Percentiles rank a stretch among this genome's conserved stretches.
These are phyloP conservation scores for Pseudopithomyces chartarum DNA, from an alignment of 2,329 filamentous ascomycete species.

Conservation along the genomic window DNA sequence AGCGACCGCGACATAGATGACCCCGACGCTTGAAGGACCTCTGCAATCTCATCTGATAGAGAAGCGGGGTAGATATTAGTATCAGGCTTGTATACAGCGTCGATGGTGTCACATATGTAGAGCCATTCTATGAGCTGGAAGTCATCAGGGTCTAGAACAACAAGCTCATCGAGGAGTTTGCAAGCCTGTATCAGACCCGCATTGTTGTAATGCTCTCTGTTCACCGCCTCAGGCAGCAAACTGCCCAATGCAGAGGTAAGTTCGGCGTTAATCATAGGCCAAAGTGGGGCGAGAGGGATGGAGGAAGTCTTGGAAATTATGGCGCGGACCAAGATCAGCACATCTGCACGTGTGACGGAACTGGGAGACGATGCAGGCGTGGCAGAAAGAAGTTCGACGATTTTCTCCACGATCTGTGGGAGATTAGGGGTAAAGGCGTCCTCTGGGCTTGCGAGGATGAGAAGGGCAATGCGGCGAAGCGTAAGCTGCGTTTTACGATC, in stretches of 20 bases:
- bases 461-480: slow-evolving; percentile 77
- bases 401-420: slow-evolving; percentile 74
- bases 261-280: slow-evolving; percentile 88
- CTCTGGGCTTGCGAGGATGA: slow-evolving; percentile 75
- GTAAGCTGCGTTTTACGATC: slow-evolving; percentile 92
- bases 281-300: slow-evolving; percentile 80
- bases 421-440: slow-evolving; percentile 84
- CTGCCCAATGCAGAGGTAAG: slow-evolving; percentile 80
- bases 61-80: slow-evolving; percentile 69
- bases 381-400: slow-evolving; percentile 84
- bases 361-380: slow-evolving; percentile 90
- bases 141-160: slow-evolving; percentile 87
- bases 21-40: slow-evolving; percentile 60
- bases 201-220: slow-evolving; percentile 76
- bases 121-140: slow-evolving; percentile 99
- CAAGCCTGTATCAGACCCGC: slow-evolving; percentile 84
- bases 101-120: slow-evolving; percentile 95
- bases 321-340: slow-evolving; percentile 86
- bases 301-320: slow-evolving; percentile 79
- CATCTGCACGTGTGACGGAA: slow-evolving; percentile 83
- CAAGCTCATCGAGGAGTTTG: slow-evolving; percentile 88
- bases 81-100: slow-evolving; percentile 84
- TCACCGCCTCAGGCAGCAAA: slow-evolving; percentile 70
- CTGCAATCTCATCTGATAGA: slow-evolving; percentile 82
- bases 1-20: slow-evolving; percentile 33